Conservation (phyloP, 2,329 filamentous ascomycete genomes). For the Talaromyces pinophilus region DNA sequence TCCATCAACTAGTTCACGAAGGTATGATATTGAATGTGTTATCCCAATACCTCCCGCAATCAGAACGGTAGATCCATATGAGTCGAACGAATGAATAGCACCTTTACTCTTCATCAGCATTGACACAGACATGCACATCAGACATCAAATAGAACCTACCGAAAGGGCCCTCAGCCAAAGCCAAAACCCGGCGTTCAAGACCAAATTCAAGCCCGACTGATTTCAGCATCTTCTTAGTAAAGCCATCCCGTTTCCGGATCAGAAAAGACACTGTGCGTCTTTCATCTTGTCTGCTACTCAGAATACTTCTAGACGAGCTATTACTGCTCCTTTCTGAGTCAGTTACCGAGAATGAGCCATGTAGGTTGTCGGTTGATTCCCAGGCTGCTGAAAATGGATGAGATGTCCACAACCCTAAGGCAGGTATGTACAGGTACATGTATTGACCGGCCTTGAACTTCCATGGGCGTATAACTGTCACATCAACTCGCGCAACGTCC, state of each 20-base stretch:
- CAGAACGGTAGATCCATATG: constrained; percentile 85
- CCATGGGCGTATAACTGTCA: constrained; percentile 64
- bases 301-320: constrained; percentile 37
- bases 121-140: background rate
- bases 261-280: constrained; percentile 69
- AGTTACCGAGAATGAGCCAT: background rate
- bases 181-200: constrained; percentile 60
- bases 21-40: constrained; percentile 83
- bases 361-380: constrained; percentile 30
- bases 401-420: constrained; percentile 65
- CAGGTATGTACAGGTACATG: constrained; percentile 67
- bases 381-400: constrained; percentile 75
- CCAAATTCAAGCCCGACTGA: constrained; percentile 56
- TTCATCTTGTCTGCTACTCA: constrained; percentile 40
- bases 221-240: constrained; percentile 75
- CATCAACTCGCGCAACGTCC: constrained; percentile 65
- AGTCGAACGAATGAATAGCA: constrained; percentile 74
- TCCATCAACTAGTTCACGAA: constrained; percentile 69
- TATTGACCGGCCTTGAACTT: constrained; percentile 66
- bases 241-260: constrained; percentile 76
- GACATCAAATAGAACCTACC: constrained; percentile 37
- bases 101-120: constrained; percentile 13
- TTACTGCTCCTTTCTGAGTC: constrained; percentile 5
- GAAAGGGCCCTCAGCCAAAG: constrained; percentile 82
- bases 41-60: constrained; percentile 91